Evolutionary conservation across 2,329 filamentous ascomycete species (phyloP), one percentile per base, ranked within the genome.

Genomic region (Trichothecium roseum): DNA sequence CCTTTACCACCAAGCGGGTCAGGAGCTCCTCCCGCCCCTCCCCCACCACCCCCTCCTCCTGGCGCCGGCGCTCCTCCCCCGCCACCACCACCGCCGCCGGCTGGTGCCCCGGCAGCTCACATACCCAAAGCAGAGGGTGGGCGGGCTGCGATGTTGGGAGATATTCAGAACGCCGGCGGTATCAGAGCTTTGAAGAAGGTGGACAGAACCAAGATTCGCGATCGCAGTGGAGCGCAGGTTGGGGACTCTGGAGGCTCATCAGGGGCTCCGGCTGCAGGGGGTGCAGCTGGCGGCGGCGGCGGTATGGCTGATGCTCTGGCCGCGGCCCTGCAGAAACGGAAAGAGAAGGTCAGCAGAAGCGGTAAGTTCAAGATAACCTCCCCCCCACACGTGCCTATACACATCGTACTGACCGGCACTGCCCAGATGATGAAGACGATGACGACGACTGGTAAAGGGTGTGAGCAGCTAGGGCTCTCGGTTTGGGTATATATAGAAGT

Each of bases 271-370:
- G 61, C 72, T n/a, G 16, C 37, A 31, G 34, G 28, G 12, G 34
- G 18, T 9, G 54, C 66, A 33, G 62, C 70, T 32, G 57, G 64
- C n/a, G 69, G 66, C 14, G 71, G 74, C 9, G 74, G 78, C 37
- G 79, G 76, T 26, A 75, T 95, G 71, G 85, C 86, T 16, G 85
- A 82, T 62, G 88, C 86, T 32, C 63, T 94, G 47, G 84, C 84
- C 40, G 81, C 77, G 40, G 83, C 81, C 38, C 60, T 88, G 48
- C 76, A 81, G 52, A 83, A 84, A 63, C 73, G 89, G 57, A 95
- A 95, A 68, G 78, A 86, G 59, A 94, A 94, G 69, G 89, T 95
- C 55, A 85, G 84, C 62, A 81, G 84, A 56, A 94, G 85, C 69
- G 89, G 89, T 95, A 76, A 77, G 84, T 81, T 35, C 14, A 12